phyloP scores from a whole-genome alignment of 2,329 filamentous ascomycete species.

The Tricladium varicosporioides region DNA sequence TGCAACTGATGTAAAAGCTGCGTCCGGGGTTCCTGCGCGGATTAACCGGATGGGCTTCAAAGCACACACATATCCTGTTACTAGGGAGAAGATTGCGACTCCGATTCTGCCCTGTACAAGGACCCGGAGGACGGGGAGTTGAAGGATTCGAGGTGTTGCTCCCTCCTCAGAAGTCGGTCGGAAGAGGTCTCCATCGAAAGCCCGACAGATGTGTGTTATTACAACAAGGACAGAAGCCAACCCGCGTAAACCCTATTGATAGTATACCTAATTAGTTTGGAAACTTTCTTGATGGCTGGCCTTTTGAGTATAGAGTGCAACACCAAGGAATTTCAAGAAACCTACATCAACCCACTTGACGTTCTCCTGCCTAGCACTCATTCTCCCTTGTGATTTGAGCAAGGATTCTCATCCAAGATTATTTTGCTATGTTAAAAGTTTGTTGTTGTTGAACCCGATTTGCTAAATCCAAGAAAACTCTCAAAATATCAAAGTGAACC shows the following conservation, averaged over 20 bases:
- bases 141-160: slow-evolving; percentile 47
- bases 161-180: slow-evolving; percentile 44
- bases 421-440: no score
- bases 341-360: slow-evolving; percentile 62
- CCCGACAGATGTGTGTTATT: slow-evolving; percentile 51
- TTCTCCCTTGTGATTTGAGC: slow-evolving; percentile 8
- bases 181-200: slow-evolving; percentile 51
- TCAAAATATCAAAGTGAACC: no score
- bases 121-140: slow-evolving; percentile 58
- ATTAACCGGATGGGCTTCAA: slow-evolving; percentile 57
- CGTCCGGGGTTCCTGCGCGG: slow-evolving; percentile 51
- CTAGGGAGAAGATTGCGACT: slow-evolving; percentile 64
- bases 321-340: neutral
- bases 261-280: slow-evolving; percentile 3
- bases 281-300: slow-evolving; percentile 1
- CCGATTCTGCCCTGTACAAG: slow-evolving; percentile 60
- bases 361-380: slow-evolving; percentile 38
- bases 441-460: no score
- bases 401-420: neutral
- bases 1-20: slow-evolving; percentile 52
- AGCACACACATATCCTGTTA: slow-evolving; percentile 63
- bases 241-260: slow-evolving; percentile 51
- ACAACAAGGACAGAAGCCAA: slow-evolving; percentile 54
- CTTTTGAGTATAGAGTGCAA: neutral
- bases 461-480: no score